A percentile compares a stretch with the other conserved stretches of the same genome.
Evolutionary conservation across 129 eudicot species (phyloP).

Genomic region (Lonicera japonica): DNA sequence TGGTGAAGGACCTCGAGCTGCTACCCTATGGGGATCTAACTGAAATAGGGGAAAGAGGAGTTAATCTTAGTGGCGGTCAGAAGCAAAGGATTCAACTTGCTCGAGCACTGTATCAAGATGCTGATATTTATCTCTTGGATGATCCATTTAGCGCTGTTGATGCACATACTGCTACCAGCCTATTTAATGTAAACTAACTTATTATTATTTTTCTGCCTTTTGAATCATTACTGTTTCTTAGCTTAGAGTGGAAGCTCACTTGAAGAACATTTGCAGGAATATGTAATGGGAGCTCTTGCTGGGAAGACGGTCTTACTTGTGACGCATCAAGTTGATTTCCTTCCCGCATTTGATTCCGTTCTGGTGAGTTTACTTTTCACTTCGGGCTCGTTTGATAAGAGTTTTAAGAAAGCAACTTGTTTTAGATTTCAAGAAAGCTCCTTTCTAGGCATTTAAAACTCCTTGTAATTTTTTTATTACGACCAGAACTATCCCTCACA

Average conservation of each 20-base stretch:
- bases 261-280: slow-evolving; percentile 49
- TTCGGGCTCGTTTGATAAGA: no score
- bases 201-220: neutral
- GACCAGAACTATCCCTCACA: no score
- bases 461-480: no score
- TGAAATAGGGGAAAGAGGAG: slow-evolving; percentile 97
- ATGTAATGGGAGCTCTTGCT: slow-evolving; percentile 81
- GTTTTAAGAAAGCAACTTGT: no score
- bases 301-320: slow-evolving; percentile 84
- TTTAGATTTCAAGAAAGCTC: no score
- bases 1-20: slow-evolving; percentile 76
- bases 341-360: slow-evolving; percentile 81
- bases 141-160: slow-evolving; percentile 99
- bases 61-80: slow-evolving; percentile 95
- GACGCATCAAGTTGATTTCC: slow-evolving; percentile 99
- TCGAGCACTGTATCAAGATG: slow-evolving; percentile 88
- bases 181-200: slow-evolving; percentile 50
- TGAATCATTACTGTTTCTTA: neutral
- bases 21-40: slow-evolving; percentile 65
- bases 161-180: slow-evolving; percentile 91
- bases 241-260: neutral
- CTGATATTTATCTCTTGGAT: slow-evolving; percentile 91
- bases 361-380: slow-evolving; percentile 47
- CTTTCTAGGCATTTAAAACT: no score
- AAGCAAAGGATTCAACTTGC: slow-evolving; percentile 98